Percentiles rank a stretch among this genome's conserved stretches.
Conservation (phyloP, 352 stramenopile genomes). For the Thraustochytrium striatum region DNA sequence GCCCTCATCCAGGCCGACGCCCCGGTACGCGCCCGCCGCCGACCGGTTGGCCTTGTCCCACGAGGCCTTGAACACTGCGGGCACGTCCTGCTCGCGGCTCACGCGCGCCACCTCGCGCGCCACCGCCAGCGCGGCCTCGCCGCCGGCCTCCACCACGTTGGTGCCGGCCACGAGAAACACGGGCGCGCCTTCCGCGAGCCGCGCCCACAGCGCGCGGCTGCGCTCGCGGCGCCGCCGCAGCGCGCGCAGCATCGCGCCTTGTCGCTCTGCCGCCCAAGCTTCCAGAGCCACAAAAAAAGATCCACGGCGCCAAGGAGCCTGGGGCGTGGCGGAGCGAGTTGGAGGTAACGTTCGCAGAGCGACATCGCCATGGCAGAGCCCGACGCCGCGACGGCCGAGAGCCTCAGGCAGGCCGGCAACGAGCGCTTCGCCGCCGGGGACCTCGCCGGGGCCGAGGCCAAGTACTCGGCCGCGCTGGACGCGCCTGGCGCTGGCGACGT, state of each 20-base stretch:
- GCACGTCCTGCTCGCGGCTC: not conserved
- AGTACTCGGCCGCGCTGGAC: conserved; percentile 8
- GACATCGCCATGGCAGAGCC: too few species aligned
- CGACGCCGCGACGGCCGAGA: not conserved
- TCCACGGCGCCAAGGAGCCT: too few species aligned
- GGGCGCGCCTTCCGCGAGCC: too few species aligned
- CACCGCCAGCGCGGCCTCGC: not conserved
- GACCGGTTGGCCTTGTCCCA: conserved; percentile 81
- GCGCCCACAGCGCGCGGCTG: too few species aligned
- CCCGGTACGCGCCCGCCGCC: conserved; percentile 66
- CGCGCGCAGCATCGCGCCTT: too few species aligned
- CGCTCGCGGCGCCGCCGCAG: too few species aligned
- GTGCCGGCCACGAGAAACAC: conserved; percentile 5
- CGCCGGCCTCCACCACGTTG: conserved; percentile 15
- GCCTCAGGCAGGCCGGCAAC: not conserved
- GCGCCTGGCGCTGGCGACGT: not conserved
- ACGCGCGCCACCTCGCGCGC: not conserved
- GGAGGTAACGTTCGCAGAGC: too few species aligned
- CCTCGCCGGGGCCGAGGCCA: not conserved
- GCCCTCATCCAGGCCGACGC: conserved; percentile 66
- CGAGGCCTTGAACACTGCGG: conserved; percentile 72
- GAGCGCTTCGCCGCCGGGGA: conserved; percentile 7
- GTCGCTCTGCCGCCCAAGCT: too few species aligned
- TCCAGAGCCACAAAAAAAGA: too few species aligned
- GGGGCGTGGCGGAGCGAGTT: too few species aligned